Base-by-base conservation (phyloP, 1,284 basidiomycete species). In the Ceratobasidium sp. region DNA sequence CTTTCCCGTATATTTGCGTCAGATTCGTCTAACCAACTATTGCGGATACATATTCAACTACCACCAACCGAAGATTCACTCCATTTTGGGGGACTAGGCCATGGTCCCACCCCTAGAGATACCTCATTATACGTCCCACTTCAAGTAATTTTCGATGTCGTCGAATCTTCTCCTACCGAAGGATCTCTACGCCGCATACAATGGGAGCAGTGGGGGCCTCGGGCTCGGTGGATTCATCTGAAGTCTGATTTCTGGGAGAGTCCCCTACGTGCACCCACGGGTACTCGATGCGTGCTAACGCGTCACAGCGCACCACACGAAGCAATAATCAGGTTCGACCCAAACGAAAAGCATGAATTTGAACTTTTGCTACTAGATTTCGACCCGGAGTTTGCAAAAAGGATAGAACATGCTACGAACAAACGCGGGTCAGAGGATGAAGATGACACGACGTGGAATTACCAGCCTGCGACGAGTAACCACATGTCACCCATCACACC, bases 151-250 rank as follows among this genome's bases (percentile, higher is more conserved):
- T 61, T 33, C 28, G 26, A 33, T 28, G 28, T 28, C 23, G 56
- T 26, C 26, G 23, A 28, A 26, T 58, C 23, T 12, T 15, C n/a
- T 12, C 20, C 10, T 23, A 26, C 10, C 26, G 23, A 28, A 12
- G 13, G 12, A 12, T 23, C n/a, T 20, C n/a, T 9, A 26, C n/a
- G 26, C 18, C 56, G 56, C 20, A 28, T 58, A 28, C 56, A 58
- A 23, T 61, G 60, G 60, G 60, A 61, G 26, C 26, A 61, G 9
- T 61, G 60, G 60, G 60, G 23, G 7, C 60, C n/a, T 18, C 12
- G 28, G 7, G 28, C 60, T 9, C 60, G 60, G 7, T 61, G 60
- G 60, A 61, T 39, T 33, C 60, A 61, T 61, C 23, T 28, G 7
- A 9, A 26, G 10, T 39, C 18, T 10, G 56, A 58, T 23, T 58